Base-by-base conservation (phyloP, 345 rosid genomes). In the Syzygium grande region DNA sequence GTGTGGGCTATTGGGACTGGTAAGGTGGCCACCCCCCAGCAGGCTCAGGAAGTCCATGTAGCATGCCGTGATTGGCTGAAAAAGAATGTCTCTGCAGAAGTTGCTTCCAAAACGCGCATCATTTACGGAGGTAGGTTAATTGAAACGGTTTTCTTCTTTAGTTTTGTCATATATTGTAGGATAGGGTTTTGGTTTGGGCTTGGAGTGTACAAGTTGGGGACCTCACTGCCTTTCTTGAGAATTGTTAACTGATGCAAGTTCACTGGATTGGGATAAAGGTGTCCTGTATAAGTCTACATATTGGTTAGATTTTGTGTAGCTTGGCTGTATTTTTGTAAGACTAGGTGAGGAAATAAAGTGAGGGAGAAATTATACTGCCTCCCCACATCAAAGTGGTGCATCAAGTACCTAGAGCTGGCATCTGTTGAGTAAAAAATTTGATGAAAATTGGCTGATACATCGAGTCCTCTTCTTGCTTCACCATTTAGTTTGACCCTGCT, bases 1-100 rank as follows among this genome's bases (percentile, higher is more conserved):
- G 99, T 98, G 49, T 98, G 99, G 99, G 99, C 99, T 88, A 98
- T 98, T 90, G 99, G 98, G 87, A 96, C 99, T 78, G 99, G 99
- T 87, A 97, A 96, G 88, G 99, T 98, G 88, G 99, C 99, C 85
- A 91, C 98, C 41, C 99, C 99, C 4, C 91, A 89, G 90, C 99
- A 98, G 91, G 99, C 99, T 87, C 98, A 97, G 90, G 99, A 96
- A 93, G 98, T 98, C 78, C 99, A 98, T 89, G 94, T 91, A 52
- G 97, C 99, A 91, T 89, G 94, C 51, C 99, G 98, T 14, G 96
- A 92, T 89, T 98, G 99, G 99, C 99, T 98, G 88, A 94, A 95
- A 90, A 92, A 93, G 91, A 98, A 95, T 90, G 90, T 96, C 89
- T 98, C 98, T 7, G 96, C 93, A 80, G 99, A 93, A 93, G 96